Evolutionary conservation across 1,139 yeast genomes (phyloP), one percentile per base, ranked within the genome.

Genomic region (Geotrichum aggregatum): DNA sequence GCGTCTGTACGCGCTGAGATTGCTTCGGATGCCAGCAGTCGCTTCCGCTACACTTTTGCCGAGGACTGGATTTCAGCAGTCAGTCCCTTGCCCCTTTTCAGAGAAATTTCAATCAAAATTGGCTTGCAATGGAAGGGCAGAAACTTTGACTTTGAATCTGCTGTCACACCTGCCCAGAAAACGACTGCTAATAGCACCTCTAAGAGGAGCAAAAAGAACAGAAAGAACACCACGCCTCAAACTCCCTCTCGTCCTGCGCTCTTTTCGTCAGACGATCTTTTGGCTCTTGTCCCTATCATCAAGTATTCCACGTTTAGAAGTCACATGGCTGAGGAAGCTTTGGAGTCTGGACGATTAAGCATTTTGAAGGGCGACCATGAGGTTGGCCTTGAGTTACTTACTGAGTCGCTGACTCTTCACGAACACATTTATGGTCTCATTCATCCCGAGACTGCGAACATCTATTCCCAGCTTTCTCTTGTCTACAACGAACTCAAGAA

Each of bases 381-480:
- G 3, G 58, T 62, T 16, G 73, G 72, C 13, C 48, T 65, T 44
- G 66, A 67, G 46, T 75, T 87, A 50, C 72, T 89, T 60, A 71
- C 76, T 36, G 96, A 91, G 67, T 76, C 94, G 44, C 71, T 87
- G 47, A 72, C 84, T 3, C 76, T 88, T 54, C 81, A 82, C 60
- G 96, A 91, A 66, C 96, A 89, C 65, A 81, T 87, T 31, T 87
- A 87, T 62, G 97, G 98, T 21, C 70, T 77, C 42, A 77, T 92
- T 33, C 95, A 89, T 64, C 78, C 84, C 10, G 89, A 84, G 61
- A 87, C 92, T 39, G 89, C 92, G 18, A 79, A 78, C 52, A 82
- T 83, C 42, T 86, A 83, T 65, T 73, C 80, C 42, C 73, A 79
- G 31, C 73, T 87, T 45, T 83, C 95, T 11, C 82, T 83, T 59